Conservation (phyloP, 2,329 filamentous ascomycete genomes). For the Cyphellophora attinorum region DNA sequence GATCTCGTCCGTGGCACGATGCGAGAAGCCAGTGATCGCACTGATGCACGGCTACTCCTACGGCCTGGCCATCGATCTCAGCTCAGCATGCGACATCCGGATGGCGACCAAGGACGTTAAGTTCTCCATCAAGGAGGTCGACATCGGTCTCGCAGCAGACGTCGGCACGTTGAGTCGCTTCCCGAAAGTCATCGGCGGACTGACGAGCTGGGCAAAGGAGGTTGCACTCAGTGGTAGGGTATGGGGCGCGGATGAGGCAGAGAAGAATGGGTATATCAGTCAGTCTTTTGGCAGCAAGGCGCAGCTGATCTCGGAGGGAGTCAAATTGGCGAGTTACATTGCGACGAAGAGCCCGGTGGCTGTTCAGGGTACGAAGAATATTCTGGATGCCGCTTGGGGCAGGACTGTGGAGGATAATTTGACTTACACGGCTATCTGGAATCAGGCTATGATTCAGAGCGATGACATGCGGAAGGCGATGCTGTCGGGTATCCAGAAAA, state of each 20-base stretch:
- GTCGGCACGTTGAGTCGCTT: conserved; percentile 37
- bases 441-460: conserved; percentile 72
- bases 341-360: conserved; percentile 80
- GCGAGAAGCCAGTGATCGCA: conserved; percentile 83
- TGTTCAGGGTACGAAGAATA: conserved; percentile 77
- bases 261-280: conserved; percentile 34
- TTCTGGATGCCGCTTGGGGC: conserved; percentile 74
- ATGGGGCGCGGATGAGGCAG: conserved; percentile 36
- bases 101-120: conserved; percentile 26
- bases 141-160: conserved; percentile 40
- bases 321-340: conserved; percentile 56
- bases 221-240: conserved; percentile 33
- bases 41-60: conserved; percentile 70
- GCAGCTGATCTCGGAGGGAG: conserved; percentile 50
- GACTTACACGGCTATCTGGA: conserved; percentile 81
- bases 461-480: conserved; percentile 66
- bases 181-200: conserved; percentile 33
- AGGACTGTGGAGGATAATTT: conserved; percentile 70
- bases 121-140: conserved; percentile 39
- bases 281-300: conserved; percentile 41
- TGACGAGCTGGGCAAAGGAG: conserved; percentile 39
- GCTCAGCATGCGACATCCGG: conserved; percentile 33
- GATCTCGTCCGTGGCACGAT: conserved; percentile 67
- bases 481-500: conserved; percentile 67
- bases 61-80: conserved; percentile 64